These are phyloP conservation scores for Cyclostephanos tholiformis DNA, from an alignment of 108 stramenopile genomes.

Conservation along the genomic window DNA sequence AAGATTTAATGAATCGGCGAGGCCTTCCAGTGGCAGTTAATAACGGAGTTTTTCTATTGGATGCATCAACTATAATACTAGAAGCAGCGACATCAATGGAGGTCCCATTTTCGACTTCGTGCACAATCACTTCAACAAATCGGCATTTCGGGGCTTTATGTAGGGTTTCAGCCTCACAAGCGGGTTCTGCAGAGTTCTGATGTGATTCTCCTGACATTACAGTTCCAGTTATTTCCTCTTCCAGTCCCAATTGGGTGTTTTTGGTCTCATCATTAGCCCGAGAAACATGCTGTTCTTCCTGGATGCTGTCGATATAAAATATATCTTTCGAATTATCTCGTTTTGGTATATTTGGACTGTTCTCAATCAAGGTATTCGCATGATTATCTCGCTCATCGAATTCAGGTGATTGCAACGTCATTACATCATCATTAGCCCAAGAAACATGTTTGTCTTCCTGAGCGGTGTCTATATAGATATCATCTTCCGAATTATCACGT, in stretches of 20 bases:
- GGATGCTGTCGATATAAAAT: background rate
- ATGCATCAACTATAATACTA: slow-evolving; percentile 14
- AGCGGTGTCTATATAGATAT: background rate
- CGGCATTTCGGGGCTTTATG: too few relatives aligned
- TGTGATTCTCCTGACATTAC: too few relatives aligned
- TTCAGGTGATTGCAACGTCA: slow-evolving; percentile 27
- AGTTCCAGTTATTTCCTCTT: too few relatives aligned
- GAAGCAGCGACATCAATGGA: slow-evolving; percentile 43
- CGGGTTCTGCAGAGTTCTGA: too few relatives aligned
- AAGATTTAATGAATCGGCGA: slow-evolving; percentile 20
- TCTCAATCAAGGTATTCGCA: background rate
- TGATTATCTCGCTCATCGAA: background rate
- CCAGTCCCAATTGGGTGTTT: too few relatives aligned
- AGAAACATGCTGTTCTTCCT: background rate
- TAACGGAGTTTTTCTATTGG: background rate
- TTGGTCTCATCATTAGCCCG: too few relatives aligned
- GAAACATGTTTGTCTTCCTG: background rate
- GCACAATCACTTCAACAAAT: too few relatives aligned
- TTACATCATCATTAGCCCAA: too few relatives aligned
- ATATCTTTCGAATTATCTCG: background rate
- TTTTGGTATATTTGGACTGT: background rate
- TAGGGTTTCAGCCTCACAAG: too few relatives aligned
- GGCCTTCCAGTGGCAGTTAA: slow-evolving; percentile 18
- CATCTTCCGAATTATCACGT: background rate
- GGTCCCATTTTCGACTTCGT: slow-evolving; percentile 24